Evolutionary conservation across 495 filamentous ascomycete genomes (phyloP), one percentile per base, ranked within the genome.

Genomic region (Apodospora peruviana): DNA sequence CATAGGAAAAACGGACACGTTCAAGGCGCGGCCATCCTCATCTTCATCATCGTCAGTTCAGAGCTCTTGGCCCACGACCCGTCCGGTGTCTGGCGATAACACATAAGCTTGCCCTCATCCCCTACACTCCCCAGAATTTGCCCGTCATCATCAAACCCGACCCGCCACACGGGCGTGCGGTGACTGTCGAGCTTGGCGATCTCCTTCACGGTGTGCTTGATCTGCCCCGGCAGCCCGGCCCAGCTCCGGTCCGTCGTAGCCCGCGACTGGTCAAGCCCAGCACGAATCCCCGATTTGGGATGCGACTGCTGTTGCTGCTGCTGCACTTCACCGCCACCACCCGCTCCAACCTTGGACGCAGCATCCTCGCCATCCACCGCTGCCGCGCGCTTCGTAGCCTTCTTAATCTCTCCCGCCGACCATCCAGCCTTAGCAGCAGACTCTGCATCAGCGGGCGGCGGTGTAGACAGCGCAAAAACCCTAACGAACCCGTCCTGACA

Each of bases 401-500:
- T 32, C 27, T 32, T 12, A 32, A 7, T 12, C 27, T 32, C 27
- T 5, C 7, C 27, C 7, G 27, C n/a, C n/a, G n/a, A n/a, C n/a
- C n/a, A n/a, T n/a, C n/a, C 27, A 32, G 27, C 27, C 5, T 5
- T 32, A 32, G 27, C 12, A 32, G 27, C 27, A 32, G 27, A 5
- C 5, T 5, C 27, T 7, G 27, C 27, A 32, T 5, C 27, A 32
- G 27, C 12, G 12, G 27, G 7, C 5, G 27, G 27, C 9, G 80
- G 76, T 7, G 88, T 86, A 27, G 81, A 78, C 0, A 99, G 69
- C 59, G 90, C 79, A 56, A 90, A 96, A 4, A 97, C 83, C 20
- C 94, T 79, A 39, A 97, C 77, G 51, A 80, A 81, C 3, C 93
- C 91, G 61, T 99, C 93, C 62, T 91, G 90, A 59, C 88, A 89